A percentile compares a stretch with the other conserved stretches of the same genome.
Evolutionary conservation across 108 stramenopile genomes (phyloP).

Genomic region (Cylindrotheca fusiformis): DNA sequence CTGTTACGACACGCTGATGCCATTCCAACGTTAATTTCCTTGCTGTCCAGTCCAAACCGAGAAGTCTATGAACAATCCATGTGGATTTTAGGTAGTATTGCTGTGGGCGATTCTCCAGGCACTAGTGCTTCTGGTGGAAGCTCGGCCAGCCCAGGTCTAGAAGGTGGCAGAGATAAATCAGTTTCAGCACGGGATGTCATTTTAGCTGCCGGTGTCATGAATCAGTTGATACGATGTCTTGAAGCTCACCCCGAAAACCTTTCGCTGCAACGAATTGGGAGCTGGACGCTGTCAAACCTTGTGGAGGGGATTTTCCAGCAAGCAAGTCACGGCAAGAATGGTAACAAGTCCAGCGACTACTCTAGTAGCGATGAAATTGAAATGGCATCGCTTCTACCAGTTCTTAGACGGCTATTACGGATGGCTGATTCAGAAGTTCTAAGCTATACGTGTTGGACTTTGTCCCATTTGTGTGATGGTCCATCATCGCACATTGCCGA

Average conservation of each 20-base stretch:
- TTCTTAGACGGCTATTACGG: constrained; percentile 73
- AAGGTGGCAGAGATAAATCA: constrained; percentile 37
- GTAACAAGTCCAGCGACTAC: constrained; percentile 40
- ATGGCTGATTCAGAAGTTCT: constrained; percentile 87
- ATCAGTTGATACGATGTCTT: constrained; percentile 64
- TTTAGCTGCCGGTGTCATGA: constrained; percentile 79
- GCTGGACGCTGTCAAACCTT: constrained; percentile 77
- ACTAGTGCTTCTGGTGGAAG: constrained; percentile 18
- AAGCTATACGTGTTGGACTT: constrained; percentile 93
- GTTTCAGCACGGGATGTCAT: constrained; percentile 78
- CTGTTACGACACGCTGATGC: constrained; percentile 84
- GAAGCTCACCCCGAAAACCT: constrained; percentile 59
- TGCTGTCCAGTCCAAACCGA: constrained; percentile 59
- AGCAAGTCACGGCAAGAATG: constrained; percentile 23
- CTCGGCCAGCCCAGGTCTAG: constrained; percentile 11
- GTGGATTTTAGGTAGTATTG: constrained; percentile 86
- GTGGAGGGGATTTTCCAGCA: constrained; percentile 73
- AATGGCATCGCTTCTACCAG: constrained; percentile 73
- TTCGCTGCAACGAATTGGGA: constrained; percentile 71
- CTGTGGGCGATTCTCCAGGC: constrained; percentile 62
- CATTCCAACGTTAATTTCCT: constrained; percentile 75
- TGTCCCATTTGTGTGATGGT: constrained; percentile 94
- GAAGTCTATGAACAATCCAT: constrained; percentile 80
- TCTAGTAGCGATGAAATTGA: constrained; percentile 78
- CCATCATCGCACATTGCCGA: constrained; percentile 90